Conservation (phyloP, 2,329 filamentous ascomycete species). For the Cryphonectria carpinicola region DNA sequence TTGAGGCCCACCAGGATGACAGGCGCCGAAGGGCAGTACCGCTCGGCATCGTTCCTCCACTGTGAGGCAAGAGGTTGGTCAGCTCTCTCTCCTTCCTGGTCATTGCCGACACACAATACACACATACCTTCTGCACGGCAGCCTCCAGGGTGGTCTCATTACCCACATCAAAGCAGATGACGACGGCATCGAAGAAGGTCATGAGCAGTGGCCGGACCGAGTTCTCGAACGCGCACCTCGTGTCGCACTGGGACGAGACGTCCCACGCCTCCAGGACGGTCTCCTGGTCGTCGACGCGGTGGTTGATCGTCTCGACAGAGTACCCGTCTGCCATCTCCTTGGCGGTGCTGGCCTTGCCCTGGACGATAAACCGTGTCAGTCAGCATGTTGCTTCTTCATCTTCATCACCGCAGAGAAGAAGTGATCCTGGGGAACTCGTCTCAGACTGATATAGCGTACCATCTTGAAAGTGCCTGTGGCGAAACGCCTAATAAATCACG, state of each 20-base stretch:
- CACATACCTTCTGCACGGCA: slow-evolving; percentile 36
- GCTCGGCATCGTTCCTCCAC: slow-evolving; percentile 34
- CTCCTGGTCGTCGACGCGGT: slow-evolving; percentile 15
- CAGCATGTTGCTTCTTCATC: not conserved
- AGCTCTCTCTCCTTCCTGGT: slow-evolving; percentile 6
- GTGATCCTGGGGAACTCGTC: not conserved
- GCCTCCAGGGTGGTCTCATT: slow-evolving; percentile 35
- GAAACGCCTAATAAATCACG: not conserved
- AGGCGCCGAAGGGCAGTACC: slow-evolving; percentile 51
- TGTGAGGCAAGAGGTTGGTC: slow-evolving; percentile 21
- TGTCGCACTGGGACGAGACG: slow-evolving; percentile 31
- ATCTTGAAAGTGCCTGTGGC: not conserved
- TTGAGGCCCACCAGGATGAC: slow-evolving; percentile 75
- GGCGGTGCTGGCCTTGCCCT: not conserved
- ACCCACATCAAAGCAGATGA: slow-evolving; percentile 44
- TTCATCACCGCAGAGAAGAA: not conserved
- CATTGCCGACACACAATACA: not conserved
- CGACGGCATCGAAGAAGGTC: slow-evolving; percentile 40
- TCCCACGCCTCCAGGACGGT: slow-evolving; percentile 35
- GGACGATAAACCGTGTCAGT: not conserved
- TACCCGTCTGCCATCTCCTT: slow-evolving; percentile 10
- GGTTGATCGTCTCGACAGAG: slow-evolving; percentile 3
- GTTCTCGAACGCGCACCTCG: slow-evolving; percentile 16
- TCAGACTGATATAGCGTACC: not conserved
- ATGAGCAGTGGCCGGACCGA: slow-evolving; percentile 24